Evolutionary conservation across 257 asterid genomes (phyloP).

Genomic region (Solanum okadae): DNA sequence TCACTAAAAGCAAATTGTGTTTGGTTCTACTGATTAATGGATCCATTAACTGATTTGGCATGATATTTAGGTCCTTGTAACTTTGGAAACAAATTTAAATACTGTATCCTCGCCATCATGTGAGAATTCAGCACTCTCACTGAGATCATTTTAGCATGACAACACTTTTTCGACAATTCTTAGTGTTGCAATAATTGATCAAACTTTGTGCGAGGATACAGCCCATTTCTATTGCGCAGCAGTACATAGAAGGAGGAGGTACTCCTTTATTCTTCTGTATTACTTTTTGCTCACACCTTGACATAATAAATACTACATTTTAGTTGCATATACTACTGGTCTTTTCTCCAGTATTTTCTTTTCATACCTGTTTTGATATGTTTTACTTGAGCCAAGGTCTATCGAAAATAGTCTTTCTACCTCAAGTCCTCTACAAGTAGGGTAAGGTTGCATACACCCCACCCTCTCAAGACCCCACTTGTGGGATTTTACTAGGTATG

Average conservation of each 20-base stretch:
- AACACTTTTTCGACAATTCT: not conserved
- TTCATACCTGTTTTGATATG: not conserved
- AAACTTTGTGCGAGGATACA: not conserved
- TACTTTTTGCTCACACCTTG: not conserved
- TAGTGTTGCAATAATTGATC: not conserved
- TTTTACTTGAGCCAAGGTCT: not conserved
- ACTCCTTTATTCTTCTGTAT: not conserved
- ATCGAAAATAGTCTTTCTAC: not conserved
- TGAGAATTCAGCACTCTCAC: not conserved
- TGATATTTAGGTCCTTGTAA: not conserved
- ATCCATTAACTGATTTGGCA: not conserved
- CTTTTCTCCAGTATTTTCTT: not conserved
- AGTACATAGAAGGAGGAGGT: not conserved
- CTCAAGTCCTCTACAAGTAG: not conserved
- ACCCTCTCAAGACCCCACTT: not conserved
- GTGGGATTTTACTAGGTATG: not conserved
- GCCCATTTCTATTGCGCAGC: not conserved
- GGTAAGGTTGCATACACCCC: not conserved
- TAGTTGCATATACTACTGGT: not conserved
- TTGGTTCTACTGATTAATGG: not conserved
- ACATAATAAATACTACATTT: not conserved
- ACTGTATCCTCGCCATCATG: not conserved
- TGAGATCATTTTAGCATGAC: not conserved
- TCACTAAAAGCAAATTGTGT: not conserved
- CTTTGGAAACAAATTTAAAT: not conserved